phyloP scores from a whole-genome alignment of 1,284 basidiomycete genomes.

The Cryptococcus neoformans region DNA sequence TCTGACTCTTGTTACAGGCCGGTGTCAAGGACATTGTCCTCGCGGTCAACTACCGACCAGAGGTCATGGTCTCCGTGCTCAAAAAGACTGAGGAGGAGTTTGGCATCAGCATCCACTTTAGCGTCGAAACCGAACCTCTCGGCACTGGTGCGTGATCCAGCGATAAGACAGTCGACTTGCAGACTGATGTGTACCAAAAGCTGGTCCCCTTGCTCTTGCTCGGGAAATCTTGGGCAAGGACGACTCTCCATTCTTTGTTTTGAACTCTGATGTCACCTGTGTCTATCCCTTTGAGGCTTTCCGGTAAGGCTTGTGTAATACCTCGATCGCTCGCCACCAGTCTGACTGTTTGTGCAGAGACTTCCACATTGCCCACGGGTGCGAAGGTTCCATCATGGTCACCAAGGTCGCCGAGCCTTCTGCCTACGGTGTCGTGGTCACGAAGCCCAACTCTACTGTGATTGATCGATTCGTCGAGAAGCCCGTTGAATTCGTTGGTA shows the following conservation, averaged over 20 bases:
- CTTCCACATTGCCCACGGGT: conserved; percentile 56
- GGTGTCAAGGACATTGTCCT: conserved; percentile 57
- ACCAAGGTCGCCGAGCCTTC: conserved; percentile 57
- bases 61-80: conserved; percentile 56
- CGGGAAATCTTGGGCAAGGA: conserved; percentile 55
- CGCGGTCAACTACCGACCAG: conserved; percentile 56
- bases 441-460: conserved; percentile 51
- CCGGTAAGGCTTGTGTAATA: conserved; percentile 32
- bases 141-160: conserved; percentile 49
- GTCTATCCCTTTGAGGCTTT: conserved; percentile 55
- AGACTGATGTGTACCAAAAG: conserved; percentile 26
- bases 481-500: conserved; percentile 56
- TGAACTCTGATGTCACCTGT: conserved; percentile 58
- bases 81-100: conserved; percentile 56
- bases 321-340: not conserved
- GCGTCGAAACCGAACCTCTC: conserved; percentile 56
- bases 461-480: conserved; percentile 59
- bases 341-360: conserved; percentile 36
- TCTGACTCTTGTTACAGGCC: conserved; percentile 37
- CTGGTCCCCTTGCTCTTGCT: conserved; percentile 55
- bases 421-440: conserved; percentile 56
- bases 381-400: conserved; percentile 57
- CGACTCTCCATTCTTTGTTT: conserved; percentile 56
- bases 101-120: conserved; percentile 56
- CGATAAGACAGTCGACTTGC: not conserved